Evolutionary conservation across 345 rosid genomes (phyloP).

Genomic region (Euphorbia peplus): DNA sequence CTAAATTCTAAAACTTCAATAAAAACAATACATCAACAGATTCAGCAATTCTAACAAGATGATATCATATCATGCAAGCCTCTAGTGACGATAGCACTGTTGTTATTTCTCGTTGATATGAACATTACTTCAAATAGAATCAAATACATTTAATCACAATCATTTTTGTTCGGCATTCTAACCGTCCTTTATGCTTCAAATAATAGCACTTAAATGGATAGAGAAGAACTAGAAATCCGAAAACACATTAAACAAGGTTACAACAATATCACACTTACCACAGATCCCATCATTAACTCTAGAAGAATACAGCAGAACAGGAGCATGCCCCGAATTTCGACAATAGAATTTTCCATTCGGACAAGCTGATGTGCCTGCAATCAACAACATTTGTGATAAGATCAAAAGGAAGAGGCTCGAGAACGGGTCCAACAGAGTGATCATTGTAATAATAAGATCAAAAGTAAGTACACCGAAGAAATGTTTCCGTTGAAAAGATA

Average conservation of each 20-base stretch:
- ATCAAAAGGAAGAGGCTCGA: background rate
- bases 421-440: background rate
- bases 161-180: background rate
- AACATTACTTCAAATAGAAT: background rate
- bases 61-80: background rate
- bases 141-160: background rate
- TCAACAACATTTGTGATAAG: background rate
- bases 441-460: background rate
- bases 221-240: background rate
- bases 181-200: background rate
- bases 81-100: background rate
- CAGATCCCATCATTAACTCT: constrained; percentile 96
- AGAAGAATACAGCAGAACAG: constrained; percentile 64
- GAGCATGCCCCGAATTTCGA: constrained; percentile 66
- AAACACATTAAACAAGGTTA: background rate
- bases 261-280: constrained; percentile 47
- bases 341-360: constrained; percentile 84
- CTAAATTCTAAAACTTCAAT: too few relatives aligned
- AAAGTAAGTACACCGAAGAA: background rate
- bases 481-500: background rate
- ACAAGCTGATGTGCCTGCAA: constrained; percentile 91
- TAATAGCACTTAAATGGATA: background rate
- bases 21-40: background rate
- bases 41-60: too few relatives aligned
- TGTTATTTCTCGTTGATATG: background rate